Evolutionary conservation across 192 early-diverging fungal genomes (phyloP), one percentile per base, ranked within the genome.

Genomic region (Linnemannia zychae): DNA sequence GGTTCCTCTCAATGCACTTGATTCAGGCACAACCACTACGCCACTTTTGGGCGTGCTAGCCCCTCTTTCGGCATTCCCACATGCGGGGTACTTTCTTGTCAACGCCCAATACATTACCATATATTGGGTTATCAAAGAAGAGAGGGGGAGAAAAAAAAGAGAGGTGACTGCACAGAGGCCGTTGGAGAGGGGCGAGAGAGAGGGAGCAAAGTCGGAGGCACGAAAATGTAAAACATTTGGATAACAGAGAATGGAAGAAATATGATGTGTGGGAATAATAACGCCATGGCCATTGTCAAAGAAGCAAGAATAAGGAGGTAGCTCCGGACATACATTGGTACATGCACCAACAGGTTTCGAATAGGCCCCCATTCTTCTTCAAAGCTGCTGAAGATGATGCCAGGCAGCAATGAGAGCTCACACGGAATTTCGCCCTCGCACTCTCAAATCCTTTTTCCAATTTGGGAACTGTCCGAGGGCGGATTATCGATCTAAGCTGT

Each of bases 391-490:
- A 63, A 28, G 57, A 60, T 63, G 57, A 63, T 31, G 57, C 57
- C 24, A 31, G 24, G 57, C 57, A 3, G 28, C 24, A 57, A 57
- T 24, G 22, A 60, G 9, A 63, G 28, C 1, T 31, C 13, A 33
- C 12, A 1, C 22, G 13, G 28, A 63, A 33, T 63, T 63, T 63
- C 57, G 57, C 57, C 28, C 57, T 49, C 48, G 57, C 24, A n/a
- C 57, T 13, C 24, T 63, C 28, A 12, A 28, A 13, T 24, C 12
- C 13, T 24, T 63, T 63, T 66, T 73, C 79, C 60, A 71, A 72
- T 72, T 24, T 37, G 78, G 79, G 79, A 75, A 74, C 67, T 74
- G 79, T 63, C 79, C 79, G 79, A 81, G 18, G 50, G 7, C 48
- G 69, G n/a, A 13, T 63, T 63, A 63, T 63, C 57, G 57, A 63